Evolutionary conservation across 768 basidiomycete species (phyloP).

Genomic region (Leccinum rimulosum): DNA sequence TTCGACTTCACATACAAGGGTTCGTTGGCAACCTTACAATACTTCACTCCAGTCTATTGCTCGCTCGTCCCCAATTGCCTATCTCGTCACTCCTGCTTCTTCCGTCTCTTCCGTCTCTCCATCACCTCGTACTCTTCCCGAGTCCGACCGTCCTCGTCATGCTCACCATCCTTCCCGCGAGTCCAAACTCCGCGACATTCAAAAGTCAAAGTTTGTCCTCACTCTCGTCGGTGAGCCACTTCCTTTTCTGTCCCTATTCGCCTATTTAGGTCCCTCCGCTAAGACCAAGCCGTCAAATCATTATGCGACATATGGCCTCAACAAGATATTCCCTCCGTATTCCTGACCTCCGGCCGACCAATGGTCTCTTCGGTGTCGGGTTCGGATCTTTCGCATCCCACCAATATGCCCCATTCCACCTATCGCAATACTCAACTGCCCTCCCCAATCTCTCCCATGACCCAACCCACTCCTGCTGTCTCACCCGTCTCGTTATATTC

Average conservation of each 20-base stretch:
- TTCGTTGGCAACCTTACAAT: slow-evolving; percentile 82
- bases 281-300: slow-evolving; percentile 79
- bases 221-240: slow-evolving; percentile 65
- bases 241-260: neutral
- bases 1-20: slow-evolving; percentile 57
- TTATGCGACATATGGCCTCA: slow-evolving; percentile 79
- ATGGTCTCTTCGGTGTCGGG: slow-evolving; percentile 16
- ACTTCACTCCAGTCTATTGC: slow-evolving; percentile 40
- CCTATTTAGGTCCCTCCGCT: slow-evolving; percentile 12
- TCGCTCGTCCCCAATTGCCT: slow-evolving; percentile 35
- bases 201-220: slow-evolving; percentile 63
- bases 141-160: slow-evolving; percentile 31
- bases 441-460: slow-evolving; percentile 52
- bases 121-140: slow-evolving; percentile 38
- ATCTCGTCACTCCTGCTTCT: slow-evolving; percentile 58
- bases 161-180: slow-evolving; percentile 36
- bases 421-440: slow-evolving; percentile 45
- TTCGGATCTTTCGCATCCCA: slow-evolving; percentile 9
- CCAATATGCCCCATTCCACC: slow-evolving; percentile 1
- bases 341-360: slow-evolving; percentile 39
- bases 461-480: slow-evolving; percentile 33
- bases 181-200: slow-evolving; percentile 40
- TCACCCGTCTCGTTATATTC: slow-evolving; percentile 32
- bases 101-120: slow-evolving; percentile 49
- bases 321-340: slow-evolving; percentile 66